Evolutionary conservation across 441 rosid genomes (phyloP).

Genomic region (Bocquillonia castaneifolia): DNA sequence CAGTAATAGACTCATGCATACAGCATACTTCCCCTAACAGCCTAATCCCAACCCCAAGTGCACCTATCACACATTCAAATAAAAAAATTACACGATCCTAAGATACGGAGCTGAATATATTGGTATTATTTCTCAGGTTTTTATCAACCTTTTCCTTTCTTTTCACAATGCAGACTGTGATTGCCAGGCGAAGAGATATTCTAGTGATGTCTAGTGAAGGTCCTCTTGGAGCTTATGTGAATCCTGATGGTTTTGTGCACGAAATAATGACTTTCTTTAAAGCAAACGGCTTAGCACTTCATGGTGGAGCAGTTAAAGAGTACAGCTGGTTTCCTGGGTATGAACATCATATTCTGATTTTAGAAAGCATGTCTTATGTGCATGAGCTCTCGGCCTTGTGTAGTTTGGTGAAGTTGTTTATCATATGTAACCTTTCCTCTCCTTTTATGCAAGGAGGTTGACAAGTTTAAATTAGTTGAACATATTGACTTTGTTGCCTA

Average conservation of each 20-base stretch:
- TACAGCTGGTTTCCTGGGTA: slow-evolving; percentile 99
- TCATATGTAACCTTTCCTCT: not conserved
- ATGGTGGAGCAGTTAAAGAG: slow-evolving; percentile 38
- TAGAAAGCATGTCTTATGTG: not conserved
- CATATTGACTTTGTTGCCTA: not conserved
- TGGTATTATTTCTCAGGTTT: not conserved
- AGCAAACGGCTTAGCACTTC: slow-evolving; percentile 62
- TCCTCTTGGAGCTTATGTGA: slow-evolving; percentile 92
- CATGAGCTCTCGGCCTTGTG: not conserved
- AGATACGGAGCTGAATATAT: not conserved
- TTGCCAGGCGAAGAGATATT: slow-evolving; percentile 90
- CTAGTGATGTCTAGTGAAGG: slow-evolving; percentile 94
- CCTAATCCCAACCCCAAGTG: too few relatives aligned
- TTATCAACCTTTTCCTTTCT: not conserved
- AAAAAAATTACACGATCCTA: not conserved
- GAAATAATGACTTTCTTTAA: slow-evolving; percentile 70
- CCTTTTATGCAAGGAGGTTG: not conserved
- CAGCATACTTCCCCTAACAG: not conserved
- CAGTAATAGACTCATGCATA: not conserved
- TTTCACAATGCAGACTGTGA: slow-evolving; percentile 46
- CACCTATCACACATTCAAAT: not conserved
- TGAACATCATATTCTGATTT: slow-evolving; percentile 13
- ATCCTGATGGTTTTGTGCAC: slow-evolving; percentile 61
- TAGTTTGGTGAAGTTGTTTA: not conserved
- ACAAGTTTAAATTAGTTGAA: not conserved